Evolutionary conservation across 2,329 filamentous ascomycete species (phyloP), one percentile per base, ranked within the genome.

Genomic region (Nothophaeocryptopus gaeumannii): DNA sequence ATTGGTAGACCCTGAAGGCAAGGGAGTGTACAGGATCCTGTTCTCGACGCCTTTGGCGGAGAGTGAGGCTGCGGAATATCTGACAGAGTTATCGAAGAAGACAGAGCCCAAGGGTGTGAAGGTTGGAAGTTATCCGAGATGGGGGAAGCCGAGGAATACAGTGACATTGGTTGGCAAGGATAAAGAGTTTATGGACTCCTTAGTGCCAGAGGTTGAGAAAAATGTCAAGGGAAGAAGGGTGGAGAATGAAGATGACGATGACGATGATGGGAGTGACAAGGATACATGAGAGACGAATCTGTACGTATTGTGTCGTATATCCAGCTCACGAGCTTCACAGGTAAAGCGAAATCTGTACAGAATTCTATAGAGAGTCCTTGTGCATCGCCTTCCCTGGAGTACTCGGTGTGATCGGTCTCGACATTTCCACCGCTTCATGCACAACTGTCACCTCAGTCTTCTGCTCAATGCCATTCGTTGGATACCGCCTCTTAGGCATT

Each of bases 61-160:
- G 76, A 96, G 90, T 69, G 80, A 80, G 13, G 83, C 96, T 30
- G 92, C 93, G 10, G 81, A 78, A 13, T 96, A 88, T 67, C 75
- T 99, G 63, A 92, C 89, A 1, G 80, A 88, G 58, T 74, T 97
- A 55, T 88, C 91, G 4, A 79, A 75, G 26, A 82, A 82, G 67
- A 86, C 91, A 15, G 85, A 83, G 67, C 74, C 82, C 1, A 83
- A 80, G 63, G 90, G 89, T 2, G 80, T 97, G 63, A 97, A 97
- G 73, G 89, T 97, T 12, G 93, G 93, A 39, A 95, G 89, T 70
- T 97, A 99, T 71, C 93, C 93, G 32, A 78, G 89, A 47, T 96
- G 91, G 90, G 89, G 87, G 5, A 92, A 89, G 77, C 82, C 83
- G 63, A 78, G 78, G 56, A 97, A 97, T 70, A 93, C 90, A 0